Percentiles rank a stretch among this genome's conserved stretches.
These are phyloP conservation scores for Claviceps sp. DNA, from an alignment of 2,329 filamentous ascomycete genomes.

Conservation along the genomic window DNA sequence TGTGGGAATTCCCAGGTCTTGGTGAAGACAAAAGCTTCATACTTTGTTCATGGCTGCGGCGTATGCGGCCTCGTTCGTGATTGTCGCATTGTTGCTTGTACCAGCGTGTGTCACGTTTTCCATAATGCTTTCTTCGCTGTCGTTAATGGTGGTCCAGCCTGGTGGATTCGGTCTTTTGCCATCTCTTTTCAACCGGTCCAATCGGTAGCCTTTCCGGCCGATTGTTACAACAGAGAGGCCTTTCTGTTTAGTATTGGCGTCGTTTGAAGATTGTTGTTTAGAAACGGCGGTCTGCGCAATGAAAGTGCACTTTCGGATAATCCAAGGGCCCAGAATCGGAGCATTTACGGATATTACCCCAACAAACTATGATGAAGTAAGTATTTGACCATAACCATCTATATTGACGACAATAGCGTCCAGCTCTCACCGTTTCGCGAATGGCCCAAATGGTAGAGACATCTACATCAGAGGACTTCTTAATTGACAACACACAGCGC, in stretches of 20 bases:
- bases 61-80: neutral
- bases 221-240: slow-evolving; percentile 10
- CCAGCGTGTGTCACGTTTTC: neutral
- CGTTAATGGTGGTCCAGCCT: slow-evolving; percentile 12
- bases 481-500: slow-evolving; percentile 11
- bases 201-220: slow-evolving; percentile 8
- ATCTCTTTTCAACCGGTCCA: slow-evolving; percentile 9
- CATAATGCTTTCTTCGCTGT: slow-evolving; percentile 11
- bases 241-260: neutral
- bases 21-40: neutral
- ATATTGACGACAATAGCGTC: no score
- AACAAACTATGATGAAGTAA: slow-evolving; percentile 9
- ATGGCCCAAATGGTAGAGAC: slow-evolving; percentile 15
- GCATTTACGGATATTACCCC: slow-evolving; percentile 13
- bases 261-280: neutral
- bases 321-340: slow-evolving; percentile 13
- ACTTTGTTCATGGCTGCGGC: neutral
- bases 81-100: neutral
- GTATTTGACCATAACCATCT: neutral
- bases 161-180: slow-evolving; percentile 5
- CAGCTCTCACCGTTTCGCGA: slow-evolving; percentile 12
- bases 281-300: slow-evolving; percentile 7
- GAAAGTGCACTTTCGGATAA: slow-evolving; percentile 9
- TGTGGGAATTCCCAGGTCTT: neutral
- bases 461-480: slow-evolving; percentile 10